Base-by-base conservation (phyloP, 148 eudicot species). In the Diospyros lotus region DNA sequence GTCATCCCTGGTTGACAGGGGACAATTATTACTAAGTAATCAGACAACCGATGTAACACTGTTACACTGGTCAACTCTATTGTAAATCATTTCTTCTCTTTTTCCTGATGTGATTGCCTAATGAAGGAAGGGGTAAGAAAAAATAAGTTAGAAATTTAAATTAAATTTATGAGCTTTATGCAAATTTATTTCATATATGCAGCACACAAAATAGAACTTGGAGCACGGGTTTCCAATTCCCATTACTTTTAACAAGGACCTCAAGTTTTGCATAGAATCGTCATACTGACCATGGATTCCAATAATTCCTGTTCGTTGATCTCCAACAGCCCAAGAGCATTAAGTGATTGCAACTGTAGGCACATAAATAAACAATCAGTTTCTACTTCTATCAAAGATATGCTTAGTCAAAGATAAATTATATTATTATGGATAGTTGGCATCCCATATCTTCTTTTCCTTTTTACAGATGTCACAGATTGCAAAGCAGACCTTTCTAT, bases 271-370 rank as follows among this genome's bases (percentile, higher is more conserved):
- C 41, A 56, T 72, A 72, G 66, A 10, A 43, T 58, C 44, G 58
- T 28, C 28, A 64, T 59, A 89, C 89, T 87, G 18, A 94, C 95
- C 89, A 56, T 45, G 46, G 75, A 78, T 17, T 79, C 79, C 61
- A 68, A 80, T 50, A 68, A 56, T 59, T 86, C 89, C 80, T 68
- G 76, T 79, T 80, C 80, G 41, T 77, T 77, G 72, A 80, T 82
- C 86, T 91, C 98, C 82, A 91, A 67, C 54, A 68, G 58, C 50
- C 88, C 91, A 75, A 90, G 88, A 79, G 88, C 83, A 78, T 88
- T 81, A 51, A 87, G 79, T 60, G 98, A 88, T 76, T 87, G 93
- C 80, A 91, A 82, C 98, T 94, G 94, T 87, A 85, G 73, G 28
- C 28, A 73, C 69, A 72, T 80, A 7, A 10, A 75, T 72, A 68